Evolutionary conservation across 1,284 basidiomycete species (phyloP).

Genomic region (Mycena citricolor): DNA sequence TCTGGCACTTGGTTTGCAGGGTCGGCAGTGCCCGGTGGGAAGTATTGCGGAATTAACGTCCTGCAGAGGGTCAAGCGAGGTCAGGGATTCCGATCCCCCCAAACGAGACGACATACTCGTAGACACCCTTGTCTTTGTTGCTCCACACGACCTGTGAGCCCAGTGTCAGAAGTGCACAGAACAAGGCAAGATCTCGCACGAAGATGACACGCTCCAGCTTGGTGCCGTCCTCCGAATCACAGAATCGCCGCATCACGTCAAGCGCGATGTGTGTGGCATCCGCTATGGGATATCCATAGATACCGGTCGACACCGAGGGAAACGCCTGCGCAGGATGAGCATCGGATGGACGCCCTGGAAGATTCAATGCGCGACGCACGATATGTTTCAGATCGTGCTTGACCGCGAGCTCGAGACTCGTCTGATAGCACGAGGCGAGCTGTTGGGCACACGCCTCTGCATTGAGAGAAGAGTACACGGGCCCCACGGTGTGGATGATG

Average conservation of each 20-base stretch:
- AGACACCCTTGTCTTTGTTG: constrained; percentile 60
- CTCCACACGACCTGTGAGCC: constrained; percentile 53
- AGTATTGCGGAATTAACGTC: constrained; percentile 45
- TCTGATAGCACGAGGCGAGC: constrained; percentile 74
- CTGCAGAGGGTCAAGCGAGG: constrained; percentile 12
- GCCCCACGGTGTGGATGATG: constrained; percentile 92
- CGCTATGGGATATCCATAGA: constrained; percentile 76
- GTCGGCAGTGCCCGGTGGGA: constrained; percentile 52
- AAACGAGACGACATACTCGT: constrained; percentile 49
- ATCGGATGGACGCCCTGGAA: constrained; percentile 29
- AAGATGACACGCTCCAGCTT: constrained; percentile 75
- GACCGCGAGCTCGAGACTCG: constrained; percentile 62
- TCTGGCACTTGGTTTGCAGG: too few relatives aligned
- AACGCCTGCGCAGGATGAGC: constrained; percentile 56
- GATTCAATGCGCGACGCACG: constrained; percentile 45
- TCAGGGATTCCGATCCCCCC: background rate
- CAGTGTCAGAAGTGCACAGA: too few relatives aligned
- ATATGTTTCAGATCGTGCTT: constrained; percentile 64
- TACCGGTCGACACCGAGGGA: constrained; percentile 77
- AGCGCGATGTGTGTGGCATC: constrained; percentile 74
- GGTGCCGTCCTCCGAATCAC: constrained; percentile 51
- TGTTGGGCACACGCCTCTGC: constrained; percentile 48
- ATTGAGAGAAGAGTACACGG: constrained; percentile 58
- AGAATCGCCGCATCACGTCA: constrained; percentile 53
- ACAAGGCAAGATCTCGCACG: constrained; percentile 24